Evolutionary conservation across 1,284 basidiomycete species (phyloP), one percentile per base, ranked within the genome.

Genomic region (Ceratobasidium theobromae): DNA sequence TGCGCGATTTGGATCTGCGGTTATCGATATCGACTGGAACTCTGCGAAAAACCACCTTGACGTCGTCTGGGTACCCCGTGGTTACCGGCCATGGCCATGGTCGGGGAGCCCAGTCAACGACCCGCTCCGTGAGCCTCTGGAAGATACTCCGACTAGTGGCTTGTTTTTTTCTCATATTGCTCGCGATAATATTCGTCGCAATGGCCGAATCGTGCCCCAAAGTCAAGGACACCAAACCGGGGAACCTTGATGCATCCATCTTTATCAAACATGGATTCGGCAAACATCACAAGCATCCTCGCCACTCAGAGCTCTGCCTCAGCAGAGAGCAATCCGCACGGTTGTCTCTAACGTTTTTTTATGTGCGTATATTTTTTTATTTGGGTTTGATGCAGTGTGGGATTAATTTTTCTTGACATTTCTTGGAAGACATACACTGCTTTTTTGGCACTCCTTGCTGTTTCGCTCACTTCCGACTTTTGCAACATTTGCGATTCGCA

Each of bases 121-220:
- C 43, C 6, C 43, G 23, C 5, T 14, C 57, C 12, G 48, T 49
- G 33, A 62, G 43, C 11, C 16, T 41, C n/a, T 62, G 58, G 58
- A 62, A 62, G 30, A n/a, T 51, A 6, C 49, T 62, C 33, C 25
- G 58, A 30, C 35, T 62, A 6, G 58, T 23, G 4, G 25, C 48
- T 27, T 62, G 58, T 32, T 62, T 62, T 12, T 14, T 35, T 16
- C 48, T 62, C 11, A 8, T 62, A 21, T 35, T 43, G 21, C 21
- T 62, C 12, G 48, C 58, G 1, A 52, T 62, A 14, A 27, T 49
- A 14, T 25, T 35, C 5, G 35, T 52, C 35, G 46, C 46, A 5
- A 33, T 62, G 25, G 58, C 58, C n/a, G 48, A 52, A 18, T 12
- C 48, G 3, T 62, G 58, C 23, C 32, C 33, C 25, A 41, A 40